A percentile compares a stretch with the other conserved stretches of the same genome.
Evolutionary conservation across 75 land plant species (phyloP).

Genomic region (Pinus taeda): DNA sequence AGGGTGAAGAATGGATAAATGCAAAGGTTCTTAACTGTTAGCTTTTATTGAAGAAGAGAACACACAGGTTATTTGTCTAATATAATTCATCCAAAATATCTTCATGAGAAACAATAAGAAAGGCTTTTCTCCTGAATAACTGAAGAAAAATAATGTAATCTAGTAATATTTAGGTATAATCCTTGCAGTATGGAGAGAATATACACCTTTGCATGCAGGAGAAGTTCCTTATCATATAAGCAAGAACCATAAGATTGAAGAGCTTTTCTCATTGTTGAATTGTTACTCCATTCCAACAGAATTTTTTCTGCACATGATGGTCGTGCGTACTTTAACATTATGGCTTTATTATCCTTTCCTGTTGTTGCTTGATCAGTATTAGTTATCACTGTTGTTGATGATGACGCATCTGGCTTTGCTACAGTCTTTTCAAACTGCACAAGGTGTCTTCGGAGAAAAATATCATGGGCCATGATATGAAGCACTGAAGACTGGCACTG

Average conservation of each 20-base stretch:
- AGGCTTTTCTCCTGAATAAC: neutral
- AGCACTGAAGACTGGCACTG: slow-evolving; percentile 61
- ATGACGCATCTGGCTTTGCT: slow-evolving; percentile 13
- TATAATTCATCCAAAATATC: neutral
- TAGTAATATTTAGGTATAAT: neutral
- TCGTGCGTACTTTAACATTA: slow-evolving; percentile 5
- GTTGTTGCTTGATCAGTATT: slow-evolving; percentile 4
- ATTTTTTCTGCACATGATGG: slow-evolving; percentile 20
- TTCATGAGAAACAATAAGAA: too few relatives aligned
- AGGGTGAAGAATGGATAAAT: too few relatives aligned
- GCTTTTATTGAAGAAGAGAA: neutral
- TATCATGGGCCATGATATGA: slow-evolving; percentile 68
- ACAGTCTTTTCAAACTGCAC: slow-evolving; percentile 26
- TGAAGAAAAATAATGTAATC: neutral
- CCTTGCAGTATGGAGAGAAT: neutral
- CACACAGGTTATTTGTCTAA: neutral
- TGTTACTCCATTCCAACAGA: slow-evolving; percentile 36
- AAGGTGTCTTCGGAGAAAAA: slow-evolving; percentile 50
- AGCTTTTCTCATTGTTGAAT: slow-evolving; percentile 29
- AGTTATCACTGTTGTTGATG: slow-evolving; percentile 11
- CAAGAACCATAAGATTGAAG: slow-evolving; percentile 46
- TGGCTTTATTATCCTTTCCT: slow-evolving; percentile 5
- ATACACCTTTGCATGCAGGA: slow-evolving; percentile 59
- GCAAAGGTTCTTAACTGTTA: too few relatives aligned
- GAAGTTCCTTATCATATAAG: slow-evolving; percentile 41